Evolutionary conservation across 495 filamentous ascomycete genomes (phyloP).

Genomic region (Parathielavia appendiculata): DNA sequence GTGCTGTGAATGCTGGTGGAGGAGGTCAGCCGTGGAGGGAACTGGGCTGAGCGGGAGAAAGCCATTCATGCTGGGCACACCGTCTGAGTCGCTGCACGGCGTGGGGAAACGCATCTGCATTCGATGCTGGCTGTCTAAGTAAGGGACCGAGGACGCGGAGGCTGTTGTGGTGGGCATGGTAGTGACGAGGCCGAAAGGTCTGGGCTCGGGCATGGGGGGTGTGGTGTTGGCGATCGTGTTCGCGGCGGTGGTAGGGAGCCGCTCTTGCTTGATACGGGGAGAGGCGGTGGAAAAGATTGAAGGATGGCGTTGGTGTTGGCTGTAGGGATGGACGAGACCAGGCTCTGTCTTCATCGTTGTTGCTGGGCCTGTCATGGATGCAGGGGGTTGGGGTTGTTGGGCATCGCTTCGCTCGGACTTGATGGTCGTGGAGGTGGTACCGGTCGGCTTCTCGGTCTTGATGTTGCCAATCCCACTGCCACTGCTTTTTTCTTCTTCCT

Average conservation of each 20-base stretch:
- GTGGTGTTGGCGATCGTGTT: not conserved
- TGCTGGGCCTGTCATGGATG: constrained; percentile 8
- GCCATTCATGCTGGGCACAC: constrained; percentile 19
- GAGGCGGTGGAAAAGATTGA: constrained; percentile 11
- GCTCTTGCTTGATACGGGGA: constrained; percentile 34
- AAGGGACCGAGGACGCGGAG: constrained; percentile 21
- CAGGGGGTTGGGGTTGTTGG: constrained; percentile 5
- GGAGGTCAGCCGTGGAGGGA: constrained; percentile 25
- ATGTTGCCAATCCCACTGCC: constrained; percentile 17
- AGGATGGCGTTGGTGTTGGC: not conserved
- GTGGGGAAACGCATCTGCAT: constrained; percentile 37
- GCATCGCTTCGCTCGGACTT: constrained; percentile 11
- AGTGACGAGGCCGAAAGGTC: constrained; percentile 1
- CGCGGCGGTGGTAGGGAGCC: not conserved
- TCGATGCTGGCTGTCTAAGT: constrained; percentile 19
- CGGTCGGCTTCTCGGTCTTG: constrained; percentile 27
- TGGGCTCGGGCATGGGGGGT: constrained; percentile 1
- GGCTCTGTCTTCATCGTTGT: constrained; percentile 11
- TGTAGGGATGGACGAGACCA: not conserved
- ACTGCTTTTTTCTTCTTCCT: constrained; percentile 28
- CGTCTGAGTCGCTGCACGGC: constrained; percentile 42
- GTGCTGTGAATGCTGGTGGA: constrained; percentile 21
- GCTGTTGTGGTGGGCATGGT: constrained; percentile 13
- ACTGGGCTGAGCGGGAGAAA: constrained; percentile 26
- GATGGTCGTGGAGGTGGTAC: constrained; percentile 11